Base-by-base conservation (phyloP, 768 basidiomycete species). In the Rhodotorula graminis region DNA sequence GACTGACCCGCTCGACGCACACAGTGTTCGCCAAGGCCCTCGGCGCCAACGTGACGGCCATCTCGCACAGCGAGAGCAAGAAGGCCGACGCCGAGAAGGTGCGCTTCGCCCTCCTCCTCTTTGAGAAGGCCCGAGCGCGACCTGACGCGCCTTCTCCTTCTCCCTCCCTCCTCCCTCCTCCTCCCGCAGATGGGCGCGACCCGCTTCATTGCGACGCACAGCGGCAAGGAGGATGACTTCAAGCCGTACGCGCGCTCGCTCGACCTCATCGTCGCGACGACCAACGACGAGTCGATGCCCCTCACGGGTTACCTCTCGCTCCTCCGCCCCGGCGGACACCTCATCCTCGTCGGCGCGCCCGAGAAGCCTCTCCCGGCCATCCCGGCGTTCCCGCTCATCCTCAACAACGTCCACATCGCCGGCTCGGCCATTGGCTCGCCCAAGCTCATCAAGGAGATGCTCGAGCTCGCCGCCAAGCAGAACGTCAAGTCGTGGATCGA, bases 1-100 rank as follows among this genome's bases (percentile, higher is more conserved):
- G 49, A 18, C 7, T 4, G 25, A 50, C 50, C 50, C 12, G 50
- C 47, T 49, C 47, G 3, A 23, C 47, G 6, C 46, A 3, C 46
- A 27, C 53, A 55, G 53, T 61, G 42, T 85, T 84, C 77, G 85
- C 84, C 47, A 83, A 83, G 64, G 87, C 87, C 0, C 80, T 89
- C 60, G 87, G 86, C 2, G 85, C 85, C 10, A 84, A 87, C 37
- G 85, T 88, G 27, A 84, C 84, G 31, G 87, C 85, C 7, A 87
- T 88, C 81, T 85, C 86, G 3, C 87, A 87, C 79, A 84, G 84
- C 40, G 76, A 81, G 33, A 79, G 78, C 66, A 88, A 88, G 80
- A 80, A 84, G 78, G 84, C 84, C 2, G 87, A 88, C 75, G 86
- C 86, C 37, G 80, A 83, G 77, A 83, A 85, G 70, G 64, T 67